Base-by-base conservation (phyloP, 768 basidiomycete species). In the Tulasnella calospora region DNA sequence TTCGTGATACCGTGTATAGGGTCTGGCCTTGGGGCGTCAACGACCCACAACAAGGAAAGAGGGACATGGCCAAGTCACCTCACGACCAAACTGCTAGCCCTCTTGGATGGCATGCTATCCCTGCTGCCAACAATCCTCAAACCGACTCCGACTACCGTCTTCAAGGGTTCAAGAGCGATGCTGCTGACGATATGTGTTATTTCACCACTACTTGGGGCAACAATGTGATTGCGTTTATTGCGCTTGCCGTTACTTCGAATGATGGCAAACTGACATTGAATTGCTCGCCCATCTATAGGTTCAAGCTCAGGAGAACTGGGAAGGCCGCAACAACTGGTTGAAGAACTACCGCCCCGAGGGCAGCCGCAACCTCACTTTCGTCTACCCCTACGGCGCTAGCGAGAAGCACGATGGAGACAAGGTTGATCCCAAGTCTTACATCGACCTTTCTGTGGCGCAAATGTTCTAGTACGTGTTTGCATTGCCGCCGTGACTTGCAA, bases 291-390 rank as follows among this genome's bases (percentile, higher is more conserved):
- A 4, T 73, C 70, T 57, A 30, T 78, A 91, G 88, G 89, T 95
- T 79, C 95, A 96, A 81, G 94, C 96, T 0, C 97, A 98, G 81
- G 97, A 98, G 89, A 94, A 96, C 84, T 94, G 92, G 91, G 89
- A 91, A 75, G 94, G 94, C 46, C 87, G 85, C 82, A 91, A 90
- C 81, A 75, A 81, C 2, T 95, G 87, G 87, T 83, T 91, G 30
- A 78, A 86, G 82, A 98, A 98, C 85, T 90, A 90, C 82, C 93
- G 97, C 76, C 96, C 97, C 0, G 88, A 90, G 78, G 93, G 84
- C 72, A 90, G 91, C 71, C 79, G 82, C 13, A 82, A 84, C 72
- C 85, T 89, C 83, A 83, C 81, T 1, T 98, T 96, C 84, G 86
- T 93, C 83, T 98, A 86, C 86, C 84, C 86, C 36, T 98, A 98